Percentiles rank a stretch among this genome's conserved stretches.
Conservation (phyloP, 768 basidiomycete species). For the Rhizopogon vesiculosus region DNA sequence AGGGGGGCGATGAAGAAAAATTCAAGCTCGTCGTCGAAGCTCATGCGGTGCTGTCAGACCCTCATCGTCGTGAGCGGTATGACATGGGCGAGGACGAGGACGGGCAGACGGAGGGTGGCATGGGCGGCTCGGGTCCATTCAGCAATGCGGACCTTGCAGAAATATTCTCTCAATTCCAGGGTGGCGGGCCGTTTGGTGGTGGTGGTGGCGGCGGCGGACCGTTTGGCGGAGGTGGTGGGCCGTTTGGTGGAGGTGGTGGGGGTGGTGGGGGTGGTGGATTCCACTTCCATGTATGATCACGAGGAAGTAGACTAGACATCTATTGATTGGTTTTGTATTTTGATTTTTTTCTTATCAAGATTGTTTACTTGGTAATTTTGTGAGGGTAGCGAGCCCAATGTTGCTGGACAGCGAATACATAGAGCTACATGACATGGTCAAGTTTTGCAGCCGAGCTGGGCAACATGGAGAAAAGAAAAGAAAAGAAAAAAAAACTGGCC, state of each 20-base stretch:
- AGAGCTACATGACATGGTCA: not conserved
- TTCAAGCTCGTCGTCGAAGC: slow-evolving; percentile 91
- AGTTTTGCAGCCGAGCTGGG: not conserved
- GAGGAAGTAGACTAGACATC: not conserved
- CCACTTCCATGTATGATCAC: slow-evolving; percentile 19
- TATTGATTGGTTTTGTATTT: not conserved
- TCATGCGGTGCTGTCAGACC: slow-evolving; percentile 76
- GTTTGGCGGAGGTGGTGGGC: slow-evolving; percentile 13
- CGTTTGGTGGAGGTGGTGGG: slow-evolving; percentile 14
- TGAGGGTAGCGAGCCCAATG: too few species aligned
- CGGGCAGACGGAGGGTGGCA: slow-evolving; percentile 43
- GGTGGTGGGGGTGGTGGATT: slow-evolving; percentile 28
- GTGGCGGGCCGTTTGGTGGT: slow-evolving; percentile 28
- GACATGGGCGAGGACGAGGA: slow-evolving; percentile 84
- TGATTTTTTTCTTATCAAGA: not conserved
- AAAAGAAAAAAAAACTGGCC: slow-evolving; percentile 37
- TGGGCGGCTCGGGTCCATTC: slow-evolving; percentile 39
- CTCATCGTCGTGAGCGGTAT: slow-evolving; percentile 66
- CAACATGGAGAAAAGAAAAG: not conserved
- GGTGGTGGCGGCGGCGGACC: slow-evolving; percentile 30
- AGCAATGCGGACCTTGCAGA: slow-evolving; percentile 53
- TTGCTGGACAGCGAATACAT: not conserved
- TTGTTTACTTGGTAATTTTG: too few species aligned
- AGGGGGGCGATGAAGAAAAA: slow-evolving; percentile 94
- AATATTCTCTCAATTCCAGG: slow-evolving; percentile 61